Conservation (phyloP, 2,329 filamentous ascomycete genomes). For the Chaetomium globosum region DNA sequence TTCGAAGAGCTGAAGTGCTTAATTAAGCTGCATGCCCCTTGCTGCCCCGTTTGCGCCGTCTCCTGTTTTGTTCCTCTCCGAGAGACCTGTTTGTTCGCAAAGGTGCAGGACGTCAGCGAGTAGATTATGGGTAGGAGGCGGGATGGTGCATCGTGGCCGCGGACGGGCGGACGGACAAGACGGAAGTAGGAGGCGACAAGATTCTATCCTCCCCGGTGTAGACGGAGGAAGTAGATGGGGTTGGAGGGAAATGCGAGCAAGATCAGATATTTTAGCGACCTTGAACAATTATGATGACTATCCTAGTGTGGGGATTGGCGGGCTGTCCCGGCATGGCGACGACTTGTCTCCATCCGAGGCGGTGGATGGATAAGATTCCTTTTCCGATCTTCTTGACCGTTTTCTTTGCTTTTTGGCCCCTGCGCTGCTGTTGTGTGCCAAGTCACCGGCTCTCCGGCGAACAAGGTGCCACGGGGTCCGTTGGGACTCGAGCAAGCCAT, state of each 20-base stretch:
- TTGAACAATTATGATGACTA: neutral
- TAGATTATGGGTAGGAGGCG: conserved; percentile 31
- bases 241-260: conserved; percentile 2
- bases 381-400: conserved; percentile 20
- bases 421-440: conserved; percentile 34
- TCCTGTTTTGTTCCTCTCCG: conserved; percentile 17
- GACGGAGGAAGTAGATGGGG: conserved; percentile 2
- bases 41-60: conserved; percentile 22
- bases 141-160: conserved; percentile 35
- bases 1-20: conserved; percentile 32
- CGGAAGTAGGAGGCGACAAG: conserved; percentile 19
- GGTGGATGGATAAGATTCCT: conserved; percentile 25
- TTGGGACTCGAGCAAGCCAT: conserved; percentile 33
- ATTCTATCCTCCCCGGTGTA: conserved; percentile 11
- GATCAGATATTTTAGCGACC: conserved; percentile 25
- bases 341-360: conserved; percentile 14
- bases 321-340: conserved; percentile 4
- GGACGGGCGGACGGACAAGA: conserved; percentile 25
- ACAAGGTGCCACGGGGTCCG: conserved; percentile 34
- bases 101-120: conserved; percentile 33
- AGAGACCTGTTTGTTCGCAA: conserved; percentile 35
- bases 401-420: conserved; percentile 25
- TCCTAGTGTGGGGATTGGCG: conserved; percentile 17
- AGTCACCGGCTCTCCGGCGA: conserved; percentile 29
- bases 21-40: conserved; percentile 27